A percentile compares a stretch with the other conserved stretches of the same genome.
Evolutionary conservation across 2,329 filamentous ascomycete species (phyloP).

Genomic region (Ophiostoma sp.): DNA sequence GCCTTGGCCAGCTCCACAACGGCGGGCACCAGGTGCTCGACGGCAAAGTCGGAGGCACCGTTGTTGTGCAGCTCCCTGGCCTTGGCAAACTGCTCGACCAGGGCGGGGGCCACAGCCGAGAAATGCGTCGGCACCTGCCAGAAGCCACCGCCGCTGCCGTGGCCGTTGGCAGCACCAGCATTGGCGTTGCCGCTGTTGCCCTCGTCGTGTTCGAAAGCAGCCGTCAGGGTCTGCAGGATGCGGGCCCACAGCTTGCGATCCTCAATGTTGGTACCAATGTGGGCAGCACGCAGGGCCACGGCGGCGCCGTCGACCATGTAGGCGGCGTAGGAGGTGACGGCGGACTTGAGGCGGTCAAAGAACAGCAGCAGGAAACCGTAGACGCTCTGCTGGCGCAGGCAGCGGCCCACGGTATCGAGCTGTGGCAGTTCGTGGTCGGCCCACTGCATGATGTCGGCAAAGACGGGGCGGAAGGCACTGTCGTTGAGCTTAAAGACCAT

Average conservation of each 20-base stretch:
- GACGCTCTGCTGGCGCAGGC: slow-evolving; percentile 69
- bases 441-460: slow-evolving; percentile 84
- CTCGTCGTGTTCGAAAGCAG: slow-evolving; percentile 84
- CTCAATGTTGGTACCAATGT: slow-evolving; percentile 48
- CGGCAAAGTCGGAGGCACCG: slow-evolving; percentile 38
- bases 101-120: slow-evolving; percentile 64
- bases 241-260: slow-evolving; percentile 65
- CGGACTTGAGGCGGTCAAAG: slow-evolving; percentile 85
- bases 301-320: slow-evolving; percentile 79
- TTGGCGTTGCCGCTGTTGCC: slow-evolving; percentile 55
- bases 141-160: slow-evolving; percentile 49
- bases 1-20: slow-evolving; percentile 78
- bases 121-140: slow-evolving; percentile 94
- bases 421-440: slow-evolving; percentile 61
- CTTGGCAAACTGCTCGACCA: slow-evolving; percentile 66
- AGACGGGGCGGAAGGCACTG: slow-evolving; percentile 86
- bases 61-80: slow-evolving; percentile 36
- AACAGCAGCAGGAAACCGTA: slow-evolving; percentile 79
- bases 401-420: slow-evolving; percentile 58
- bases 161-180: neutral
- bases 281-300: slow-evolving; percentile 55
- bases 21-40: slow-evolving; percentile 65
- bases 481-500: slow-evolving; percentile 98
- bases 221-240: slow-evolving; percentile 69
- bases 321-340: slow-evolving; percentile 87